phyloP scores from a whole-genome alignment of 768 basidiomycete genomes.

The Imleria badia region DNA sequence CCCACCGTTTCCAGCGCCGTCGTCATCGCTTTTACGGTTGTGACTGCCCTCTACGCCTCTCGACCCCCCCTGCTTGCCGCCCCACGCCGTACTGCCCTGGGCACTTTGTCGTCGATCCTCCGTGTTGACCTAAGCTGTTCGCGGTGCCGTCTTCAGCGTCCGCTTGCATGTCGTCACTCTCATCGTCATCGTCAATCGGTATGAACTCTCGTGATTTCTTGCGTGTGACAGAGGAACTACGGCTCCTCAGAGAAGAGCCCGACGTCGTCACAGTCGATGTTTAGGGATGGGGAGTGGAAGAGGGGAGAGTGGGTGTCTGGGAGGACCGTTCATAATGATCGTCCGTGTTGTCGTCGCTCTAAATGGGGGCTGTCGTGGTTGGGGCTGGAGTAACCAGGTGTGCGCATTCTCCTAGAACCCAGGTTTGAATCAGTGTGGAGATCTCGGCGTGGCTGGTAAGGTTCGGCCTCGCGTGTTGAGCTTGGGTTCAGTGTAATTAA shows the following conservation, averaged over 20 bases:
- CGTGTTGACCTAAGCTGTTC: conserved; percentile 54
- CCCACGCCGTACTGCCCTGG: conserved; percentile 16
- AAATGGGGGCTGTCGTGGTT: conserved; percentile 24
- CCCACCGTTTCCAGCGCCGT: no score
- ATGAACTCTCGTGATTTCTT: conserved; percentile 55
- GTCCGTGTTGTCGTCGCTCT: conserved; percentile 40
- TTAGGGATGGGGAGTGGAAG: conserved; percentile 34
- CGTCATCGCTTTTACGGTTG: no score
- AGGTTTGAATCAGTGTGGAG: conserved; percentile 6
- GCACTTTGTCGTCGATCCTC: conserved; percentile 53
- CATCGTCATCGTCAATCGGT: conserved; percentile 48
- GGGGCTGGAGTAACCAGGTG: conserved; percentile 54
- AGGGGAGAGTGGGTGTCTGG: conserved; percentile 33
- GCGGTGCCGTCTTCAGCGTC: conserved; percentile 50
- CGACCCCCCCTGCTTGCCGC: no score
- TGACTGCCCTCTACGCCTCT: no score
- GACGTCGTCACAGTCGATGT: conserved; percentile 38
- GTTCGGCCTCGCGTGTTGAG: conserved; percentile 69
- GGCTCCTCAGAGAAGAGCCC: conserved; percentile 26
- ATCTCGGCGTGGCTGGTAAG: neutral
- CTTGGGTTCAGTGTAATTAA: conserved; percentile 88
- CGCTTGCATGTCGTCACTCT: conserved; percentile 69
- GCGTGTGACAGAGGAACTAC: conserved; percentile 38
- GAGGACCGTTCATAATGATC: conserved; percentile 39
- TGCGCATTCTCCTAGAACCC: conserved; percentile 79